phyloP scores from a whole-genome alignment of 306 rosid species.

The Castanospermum australe region DNA sequence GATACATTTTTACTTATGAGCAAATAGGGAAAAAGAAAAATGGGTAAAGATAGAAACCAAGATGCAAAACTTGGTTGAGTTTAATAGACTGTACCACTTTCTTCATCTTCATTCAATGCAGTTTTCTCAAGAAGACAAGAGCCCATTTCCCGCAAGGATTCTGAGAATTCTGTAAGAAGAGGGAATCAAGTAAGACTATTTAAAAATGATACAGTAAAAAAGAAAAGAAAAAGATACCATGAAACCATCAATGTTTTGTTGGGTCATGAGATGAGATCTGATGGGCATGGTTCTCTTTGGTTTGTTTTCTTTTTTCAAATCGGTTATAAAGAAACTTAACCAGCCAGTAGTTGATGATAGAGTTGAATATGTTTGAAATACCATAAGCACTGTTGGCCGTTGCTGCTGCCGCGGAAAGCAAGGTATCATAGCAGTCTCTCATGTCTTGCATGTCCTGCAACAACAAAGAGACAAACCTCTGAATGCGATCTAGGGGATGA shows the following conservation, averaged over 20 bases:
- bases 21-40: neutral
- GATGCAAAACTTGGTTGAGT: neutral
- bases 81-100: conserved; percentile 59
- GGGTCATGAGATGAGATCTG: neutral
- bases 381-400: conserved; percentile 94
- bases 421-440: conserved; percentile 90
- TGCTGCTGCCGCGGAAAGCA: conserved; percentile 94
- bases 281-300: neutral
- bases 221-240: neutral
- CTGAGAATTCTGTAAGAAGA: conserved; percentile 68
- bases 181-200: neutral
- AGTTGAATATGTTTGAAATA: conserved; percentile 7
- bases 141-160: conserved; percentile 86
- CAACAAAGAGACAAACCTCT: conserved; percentile 11
- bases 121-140: conserved; percentile 95
- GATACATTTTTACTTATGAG: neutral
- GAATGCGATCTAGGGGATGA: too few species aligned
- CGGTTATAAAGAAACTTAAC: neutral
- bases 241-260: too few species aligned
- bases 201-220: neutral
- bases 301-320: neutral
- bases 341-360: neutral
- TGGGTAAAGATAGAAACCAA: neutral
- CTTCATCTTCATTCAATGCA: conserved; percentile 85
- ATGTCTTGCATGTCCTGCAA: conserved; percentile 85